Conservation (phyloP, 2,329 filamentous ascomycete species). For the Coniochaeta prunicola region DNA sequence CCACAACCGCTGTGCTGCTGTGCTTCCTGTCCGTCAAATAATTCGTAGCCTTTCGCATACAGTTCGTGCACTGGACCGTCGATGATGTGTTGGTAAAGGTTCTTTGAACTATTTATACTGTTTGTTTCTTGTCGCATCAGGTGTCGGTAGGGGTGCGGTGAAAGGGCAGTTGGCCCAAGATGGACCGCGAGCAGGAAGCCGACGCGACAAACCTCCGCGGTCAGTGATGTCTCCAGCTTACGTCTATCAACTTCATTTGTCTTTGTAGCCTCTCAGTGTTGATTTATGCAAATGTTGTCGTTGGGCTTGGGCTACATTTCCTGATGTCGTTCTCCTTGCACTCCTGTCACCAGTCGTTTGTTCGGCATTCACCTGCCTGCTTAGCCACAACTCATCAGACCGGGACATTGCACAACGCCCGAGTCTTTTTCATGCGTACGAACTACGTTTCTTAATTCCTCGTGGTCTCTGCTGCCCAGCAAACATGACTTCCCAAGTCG, state of each 20-base stretch:
- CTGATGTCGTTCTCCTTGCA: not conserved
- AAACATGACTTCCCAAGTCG: not conserved
- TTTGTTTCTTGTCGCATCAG: not conserved
- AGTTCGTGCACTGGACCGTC: not conserved
- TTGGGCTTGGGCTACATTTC: not conserved
- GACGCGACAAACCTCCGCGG: slow-evolving; percentile 11
- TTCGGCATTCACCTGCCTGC: not conserved
- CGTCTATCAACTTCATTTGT: not conserved
- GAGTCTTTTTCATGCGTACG: not conserved
- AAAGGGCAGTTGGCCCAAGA: slow-evolving; percentile 4
- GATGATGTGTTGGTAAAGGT: not conserved
- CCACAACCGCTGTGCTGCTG: not conserved
- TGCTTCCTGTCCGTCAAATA: not conserved
- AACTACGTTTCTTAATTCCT: not conserved
- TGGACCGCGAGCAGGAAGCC: slow-evolving; percentile 13
- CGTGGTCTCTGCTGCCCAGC: not conserved
- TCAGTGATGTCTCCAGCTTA: slow-evolving; percentile 3
- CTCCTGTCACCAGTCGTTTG: not conserved
- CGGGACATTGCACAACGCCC: not conserved
- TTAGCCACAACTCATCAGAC: not conserved
- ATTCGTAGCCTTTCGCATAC: not conserved
- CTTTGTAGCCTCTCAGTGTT: not conserved
- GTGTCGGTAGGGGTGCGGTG: not conserved
- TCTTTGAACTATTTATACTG: not conserved
- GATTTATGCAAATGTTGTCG: not conserved